phyloP scores from a whole-genome alignment of 1,139 yeast species.

The Debaryomyces sp. region DNA sequence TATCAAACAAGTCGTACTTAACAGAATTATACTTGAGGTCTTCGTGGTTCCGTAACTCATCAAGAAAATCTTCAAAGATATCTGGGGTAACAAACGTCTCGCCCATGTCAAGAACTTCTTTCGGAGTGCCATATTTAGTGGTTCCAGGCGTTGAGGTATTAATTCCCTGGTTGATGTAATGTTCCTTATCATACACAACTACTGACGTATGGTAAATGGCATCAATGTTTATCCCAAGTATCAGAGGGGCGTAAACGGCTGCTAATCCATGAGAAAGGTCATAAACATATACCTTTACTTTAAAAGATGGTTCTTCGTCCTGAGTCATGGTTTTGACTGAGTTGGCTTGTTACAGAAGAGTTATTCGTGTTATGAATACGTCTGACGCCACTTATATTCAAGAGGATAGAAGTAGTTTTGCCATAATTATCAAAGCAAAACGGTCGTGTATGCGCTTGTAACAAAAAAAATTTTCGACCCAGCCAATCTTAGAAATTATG shows the following conservation, averaged over 20 bases:
- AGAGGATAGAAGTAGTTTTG: neutral
- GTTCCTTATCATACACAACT: conserved; percentile 57
- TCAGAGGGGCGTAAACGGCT: conserved; percentile 42
- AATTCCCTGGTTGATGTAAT: conserved; percentile 65
- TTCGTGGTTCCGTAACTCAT: conserved; percentile 45
- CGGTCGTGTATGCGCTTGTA: conserved; percentile 6
- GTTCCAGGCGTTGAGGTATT: conserved; percentile 49
- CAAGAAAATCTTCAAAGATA: conserved; percentile 53
- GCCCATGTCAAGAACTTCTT: conserved; percentile 57
- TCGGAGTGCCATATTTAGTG: conserved; percentile 64
- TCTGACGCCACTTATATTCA: neutral
- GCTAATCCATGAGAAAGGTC: conserved; percentile 59
- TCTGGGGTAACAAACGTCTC: conserved; percentile 54
- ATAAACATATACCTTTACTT: conserved; percentile 63
- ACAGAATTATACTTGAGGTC: conserved; percentile 48
- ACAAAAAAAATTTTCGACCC: conserved; percentile 4
- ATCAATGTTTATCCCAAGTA: conserved; percentile 52
- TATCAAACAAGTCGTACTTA: conserved; percentile 60
- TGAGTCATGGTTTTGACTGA: neutral
- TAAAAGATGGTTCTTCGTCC: conserved; percentile 19
- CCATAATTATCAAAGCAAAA: neutral
- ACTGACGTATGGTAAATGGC: conserved; percentile 73
- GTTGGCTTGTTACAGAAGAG: neutral
- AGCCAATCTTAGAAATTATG: neutral
- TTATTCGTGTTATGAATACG: neutral